Conservation (phyloP, 2,329 filamentous ascomycete species). For the Cercospora sp. region DNA sequence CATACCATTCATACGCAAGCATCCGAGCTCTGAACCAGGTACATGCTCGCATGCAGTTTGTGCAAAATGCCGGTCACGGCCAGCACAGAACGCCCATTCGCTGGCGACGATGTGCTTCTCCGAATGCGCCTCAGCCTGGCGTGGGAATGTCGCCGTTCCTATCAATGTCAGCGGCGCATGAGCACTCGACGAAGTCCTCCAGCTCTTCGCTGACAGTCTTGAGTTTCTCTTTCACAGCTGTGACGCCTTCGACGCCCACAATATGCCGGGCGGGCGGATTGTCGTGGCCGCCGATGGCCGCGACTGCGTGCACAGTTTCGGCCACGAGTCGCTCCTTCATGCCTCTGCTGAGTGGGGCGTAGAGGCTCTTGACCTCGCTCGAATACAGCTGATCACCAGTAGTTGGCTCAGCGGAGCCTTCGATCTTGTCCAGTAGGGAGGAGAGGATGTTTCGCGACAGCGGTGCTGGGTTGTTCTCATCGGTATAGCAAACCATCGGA, state of each 20-base stretch:
- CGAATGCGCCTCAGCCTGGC: conserved; percentile 12
- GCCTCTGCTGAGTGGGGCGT: conserved; percentile 68
- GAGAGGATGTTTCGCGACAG: conserved; percentile 80
- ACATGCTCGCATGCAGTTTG: conserved; percentile 1
- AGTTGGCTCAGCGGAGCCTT: conserved; percentile 42
- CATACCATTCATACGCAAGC: background rate
- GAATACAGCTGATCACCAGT: conserved; percentile 51
- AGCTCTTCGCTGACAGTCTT: conserved; percentile 95
- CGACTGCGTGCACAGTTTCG: conserved; percentile 88
- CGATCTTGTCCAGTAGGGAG: conserved; percentile 72
- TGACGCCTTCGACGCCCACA: conserved; percentile 83
- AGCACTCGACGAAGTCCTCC: conserved; percentile 93
- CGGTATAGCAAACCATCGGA: conserved; percentile 68
- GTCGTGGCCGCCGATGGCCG: conserved; percentile 90
- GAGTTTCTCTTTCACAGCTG: conserved; percentile 89
- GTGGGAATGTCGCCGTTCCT: conserved; percentile 22
- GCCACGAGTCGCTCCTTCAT: conserved; percentile 74
- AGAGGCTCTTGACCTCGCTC: conserved; percentile 63
- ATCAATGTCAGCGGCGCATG: conserved; percentile 74
- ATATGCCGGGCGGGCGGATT: conserved; percentile 94
- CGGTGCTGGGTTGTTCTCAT: conserved; percentile 71
- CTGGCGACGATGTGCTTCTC: background rate
- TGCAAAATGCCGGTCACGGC: background rate
- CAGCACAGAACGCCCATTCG: background rate
- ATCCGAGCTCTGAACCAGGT: background rate